Evolutionary conservation across 805 yeast genomes (phyloP), one percentile per base, ranked within the genome.

Genomic region (Candida morakotiae): DNA sequence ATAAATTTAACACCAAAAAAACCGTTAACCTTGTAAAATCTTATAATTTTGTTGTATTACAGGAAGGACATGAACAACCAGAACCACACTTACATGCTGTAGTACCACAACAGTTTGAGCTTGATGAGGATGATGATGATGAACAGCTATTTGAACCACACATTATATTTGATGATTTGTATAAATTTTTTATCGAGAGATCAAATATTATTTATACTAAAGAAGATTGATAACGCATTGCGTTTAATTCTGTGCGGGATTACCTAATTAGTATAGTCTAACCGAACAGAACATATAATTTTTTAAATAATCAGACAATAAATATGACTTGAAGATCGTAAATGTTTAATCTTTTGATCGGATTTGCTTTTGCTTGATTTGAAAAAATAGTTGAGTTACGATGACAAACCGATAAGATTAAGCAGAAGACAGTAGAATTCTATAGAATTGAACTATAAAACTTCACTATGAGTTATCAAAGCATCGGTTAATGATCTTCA

Each of bases 61-160:
- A 32, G 2, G 35, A 16, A 13, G 28, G 9, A 18, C 35, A 32
- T 11, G 35, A 32, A 24, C 35, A 32, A 21, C 35, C 25, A 16
- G 35, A 32, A 3, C 35, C 35, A 32, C 35, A 32, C 23, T 32
- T 32, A 23, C 35, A 32, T 23, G 35, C 23, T 32, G 35, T 18
- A 16, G 27, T 23, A 24, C 35, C 35, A 15, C 35, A 32, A 16
- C 35, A 32, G 15, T 32, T 32, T n/a, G 26, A 13, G 9, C 17
- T 20, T 9, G 33, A 30, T 7, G 5, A 4, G 5, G 34, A 31
- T 11, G 25, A 13, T 30, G 35, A 32, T 8, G 28, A 13, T 23
- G 35, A 23, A 17, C 14, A 22, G 5, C 16, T 19, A 24, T 23
- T 32, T 13, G 35, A 15, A 32, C 35, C 35, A 32, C 35, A 32